phyloP scores from a whole-genome alignment of 2,329 filamentous ascomycete genomes.

The Fonsecaea monophora region DNA sequence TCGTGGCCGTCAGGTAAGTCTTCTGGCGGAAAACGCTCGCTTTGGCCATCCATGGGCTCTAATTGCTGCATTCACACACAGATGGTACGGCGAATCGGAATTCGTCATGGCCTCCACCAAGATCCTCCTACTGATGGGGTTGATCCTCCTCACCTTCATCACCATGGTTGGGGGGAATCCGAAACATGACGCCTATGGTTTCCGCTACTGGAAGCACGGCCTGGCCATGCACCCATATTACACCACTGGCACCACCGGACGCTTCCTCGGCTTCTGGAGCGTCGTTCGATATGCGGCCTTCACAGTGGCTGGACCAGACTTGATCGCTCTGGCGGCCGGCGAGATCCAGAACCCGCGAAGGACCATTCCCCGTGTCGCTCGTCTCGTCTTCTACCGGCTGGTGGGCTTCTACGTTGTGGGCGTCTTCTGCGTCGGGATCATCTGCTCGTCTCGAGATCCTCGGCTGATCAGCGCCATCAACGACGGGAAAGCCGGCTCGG shows the following conservation, averaged over 20 bases:
- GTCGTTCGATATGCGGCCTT: slow-evolving; percentile 73
- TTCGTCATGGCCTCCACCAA: slow-evolving; percentile 75
- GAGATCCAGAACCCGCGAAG: slow-evolving; percentile 72
- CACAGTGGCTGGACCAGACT: slow-evolving; percentile 68
- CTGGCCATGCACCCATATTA: slow-evolving; percentile 72
- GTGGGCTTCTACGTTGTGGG: slow-evolving; percentile 77
- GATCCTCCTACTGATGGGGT: slow-evolving; percentile 70
- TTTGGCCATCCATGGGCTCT: background rate
- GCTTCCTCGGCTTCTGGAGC: slow-evolving; percentile 74
- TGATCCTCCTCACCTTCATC: slow-evolving; percentile 77
- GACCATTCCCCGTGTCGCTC: slow-evolving; percentile 75
- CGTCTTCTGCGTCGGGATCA: slow-evolving; percentile 70
- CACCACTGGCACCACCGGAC: slow-evolving; percentile 67
- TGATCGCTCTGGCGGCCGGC: slow-evolving; percentile 66
- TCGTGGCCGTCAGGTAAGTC: slow-evolving; percentile 67
- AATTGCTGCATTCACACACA: slow-evolving; percentile 31
- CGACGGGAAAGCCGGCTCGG: slow-evolving; percentile 65
- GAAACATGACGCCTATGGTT: slow-evolving; percentile 71
- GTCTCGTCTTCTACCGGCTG: slow-evolving; percentile 78
- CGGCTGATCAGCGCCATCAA: slow-evolving; percentile 66
- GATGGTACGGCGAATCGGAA: slow-evolving; percentile 74
- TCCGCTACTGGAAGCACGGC: slow-evolving; percentile 67
- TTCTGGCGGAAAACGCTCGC: background rate
- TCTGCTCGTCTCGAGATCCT: slow-evolving; percentile 70
- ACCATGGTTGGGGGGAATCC: slow-evolving; percentile 83